These are phyloP conservation scores for Rhytidiadelphus loreus DNA, from an alignment of 225 moss, liverwort and hornwort species.

Conservation along the genomic window DNA sequence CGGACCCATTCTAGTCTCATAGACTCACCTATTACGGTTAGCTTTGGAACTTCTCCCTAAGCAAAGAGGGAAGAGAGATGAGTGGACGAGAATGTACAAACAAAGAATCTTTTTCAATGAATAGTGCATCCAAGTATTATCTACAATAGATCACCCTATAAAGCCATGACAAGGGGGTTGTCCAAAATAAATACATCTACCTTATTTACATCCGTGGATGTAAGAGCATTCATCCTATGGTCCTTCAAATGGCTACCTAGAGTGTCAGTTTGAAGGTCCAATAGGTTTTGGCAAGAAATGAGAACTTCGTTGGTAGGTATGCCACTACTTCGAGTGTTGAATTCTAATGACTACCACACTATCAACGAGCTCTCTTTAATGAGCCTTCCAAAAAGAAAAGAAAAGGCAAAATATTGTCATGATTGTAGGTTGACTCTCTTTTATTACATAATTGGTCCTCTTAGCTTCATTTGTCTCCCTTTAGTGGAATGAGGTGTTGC, in stretches of 20 bases:
- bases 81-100: too few relatives aligned
- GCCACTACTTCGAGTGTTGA: fast-evolving
- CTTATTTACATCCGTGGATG: not conserved
- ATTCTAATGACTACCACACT: fast-evolving
- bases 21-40: too few relatives aligned
- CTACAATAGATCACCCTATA: too few relatives aligned
- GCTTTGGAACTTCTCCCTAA: too few relatives aligned
- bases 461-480: fast-evolving
- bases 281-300: not conserved
- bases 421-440: not conserved
- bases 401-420: not conserved
- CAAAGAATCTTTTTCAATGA: too few relatives aligned
- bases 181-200: too few relatives aligned
- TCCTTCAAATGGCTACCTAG: not conserved
- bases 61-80: too few relatives aligned
- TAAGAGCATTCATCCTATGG: not conserved
- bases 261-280: fast-evolving
- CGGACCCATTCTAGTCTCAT: too few relatives aligned
- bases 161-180: too few relatives aligned
- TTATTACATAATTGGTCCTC: not conserved
- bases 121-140: too few relatives aligned
- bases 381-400: not conserved
- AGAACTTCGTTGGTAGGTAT: fast-evolving
- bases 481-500: fast-evolving
- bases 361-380: not conserved